These are phyloP conservation scores for Sclerotinia sclerotiorum DNA, from an alignment of 2,329 filamentous ascomycete species.

Conservation along the genomic window DNA sequence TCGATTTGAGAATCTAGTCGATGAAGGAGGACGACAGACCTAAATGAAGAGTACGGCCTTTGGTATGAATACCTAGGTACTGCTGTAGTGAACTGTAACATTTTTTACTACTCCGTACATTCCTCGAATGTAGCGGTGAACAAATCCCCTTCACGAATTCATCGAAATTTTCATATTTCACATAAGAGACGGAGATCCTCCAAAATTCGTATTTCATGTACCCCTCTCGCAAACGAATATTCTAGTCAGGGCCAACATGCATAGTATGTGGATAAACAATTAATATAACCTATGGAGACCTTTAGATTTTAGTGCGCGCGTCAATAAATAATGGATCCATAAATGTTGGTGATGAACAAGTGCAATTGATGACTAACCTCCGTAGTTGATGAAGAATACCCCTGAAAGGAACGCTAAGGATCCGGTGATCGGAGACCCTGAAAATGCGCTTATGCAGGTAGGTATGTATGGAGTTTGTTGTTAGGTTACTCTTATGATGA, in stretches of 20 bases:
- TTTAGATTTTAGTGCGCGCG: conserved; percentile 4
- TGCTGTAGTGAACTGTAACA: not conserved
- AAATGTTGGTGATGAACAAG: conserved; percentile 3
- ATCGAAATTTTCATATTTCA: conserved; percentile 7
- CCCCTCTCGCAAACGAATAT: not conserved
- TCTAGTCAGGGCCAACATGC: not conserved
- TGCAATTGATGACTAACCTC: no score
- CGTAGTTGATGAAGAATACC: not conserved
- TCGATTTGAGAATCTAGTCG: not conserved
- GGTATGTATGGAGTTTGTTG: not conserved
- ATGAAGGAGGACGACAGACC: not conserved
- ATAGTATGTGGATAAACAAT: not conserved
- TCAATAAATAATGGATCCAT: conserved; percentile 5
- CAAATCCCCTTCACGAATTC: not conserved
- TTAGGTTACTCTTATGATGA: not conserved
- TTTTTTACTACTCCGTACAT: not conserved
- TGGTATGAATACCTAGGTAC: not conserved
- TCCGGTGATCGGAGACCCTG: not conserved
- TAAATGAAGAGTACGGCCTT: no score
- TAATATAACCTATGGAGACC: no score
- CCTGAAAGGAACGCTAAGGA: conserved; percentile 1
- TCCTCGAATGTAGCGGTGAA: conserved; percentile 7
- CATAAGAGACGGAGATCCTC: not conserved
- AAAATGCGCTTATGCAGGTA: not conserved
- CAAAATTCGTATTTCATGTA: conserved; percentile 4